Percentiles rank a stretch among this genome's conserved stretches.
phyloP scores from a whole-genome alignment of 306 rosid species.

The Rubus parviflorus region DNA sequence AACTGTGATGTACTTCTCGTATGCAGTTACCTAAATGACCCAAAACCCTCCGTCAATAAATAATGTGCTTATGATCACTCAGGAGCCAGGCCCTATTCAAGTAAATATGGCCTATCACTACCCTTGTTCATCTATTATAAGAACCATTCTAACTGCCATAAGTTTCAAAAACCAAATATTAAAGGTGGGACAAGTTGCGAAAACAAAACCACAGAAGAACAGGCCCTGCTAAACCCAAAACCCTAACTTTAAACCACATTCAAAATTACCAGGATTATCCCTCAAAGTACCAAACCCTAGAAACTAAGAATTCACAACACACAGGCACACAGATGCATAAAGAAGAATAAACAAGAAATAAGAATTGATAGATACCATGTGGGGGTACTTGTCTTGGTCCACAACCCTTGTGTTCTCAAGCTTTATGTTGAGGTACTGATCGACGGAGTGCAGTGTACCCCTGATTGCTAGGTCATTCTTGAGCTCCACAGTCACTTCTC shows the following conservation, averaged over 20 bases:
- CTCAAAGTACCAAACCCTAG: conserved; percentile 14
- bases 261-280: background rate
- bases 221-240: background rate
- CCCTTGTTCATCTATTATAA: background rate
- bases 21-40: too few species aligned
- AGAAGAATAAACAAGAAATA: background rate
- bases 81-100: background rate
- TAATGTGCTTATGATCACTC: background rate
- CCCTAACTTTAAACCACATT: background rate
- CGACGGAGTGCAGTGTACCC: conserved; percentile 96
- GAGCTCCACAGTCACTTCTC: conserved; percentile 96
- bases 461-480: conserved; percentile 94
- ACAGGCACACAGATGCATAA: background rate
- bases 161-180: too few species aligned
- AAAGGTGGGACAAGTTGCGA: too few species aligned
- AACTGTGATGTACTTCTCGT: background rate
- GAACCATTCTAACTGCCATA: too few species aligned
- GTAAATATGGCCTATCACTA: background rate
- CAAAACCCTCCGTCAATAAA: too few species aligned
- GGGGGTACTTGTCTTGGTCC: conserved; percentile 95
- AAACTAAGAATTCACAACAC: background rate
- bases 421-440: conserved; percentile 93
- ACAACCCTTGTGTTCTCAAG: conserved; percentile 97
- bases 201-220: background rate
- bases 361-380: conserved; percentile 56